Base-by-base conservation (phyloP, 2,329 filamentous ascomycete species). In the Dactylellina haptotyla region DNA sequence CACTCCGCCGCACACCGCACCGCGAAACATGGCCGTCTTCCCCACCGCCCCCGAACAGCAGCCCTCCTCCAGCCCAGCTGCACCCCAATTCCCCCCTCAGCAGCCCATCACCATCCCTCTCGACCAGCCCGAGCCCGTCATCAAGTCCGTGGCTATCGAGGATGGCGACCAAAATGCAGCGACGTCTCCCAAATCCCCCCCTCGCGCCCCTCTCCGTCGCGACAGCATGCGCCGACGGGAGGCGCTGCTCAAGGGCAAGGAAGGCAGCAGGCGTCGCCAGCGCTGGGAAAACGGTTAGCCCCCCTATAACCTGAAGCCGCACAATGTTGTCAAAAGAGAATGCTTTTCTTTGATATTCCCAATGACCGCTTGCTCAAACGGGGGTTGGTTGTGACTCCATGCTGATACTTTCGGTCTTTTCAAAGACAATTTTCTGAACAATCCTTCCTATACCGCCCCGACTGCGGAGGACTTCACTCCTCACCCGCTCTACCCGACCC, bases 221-320 rank as follows among this genome's bases (percentile, higher is more conserved):
- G 77, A 77, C 75, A 87, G 85, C 76, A 80, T 84, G 80, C 82
- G 82, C 63, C 82, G 86, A 57, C 88, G 93, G 16, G 92, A 97
- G 76, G 87, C 88, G 1, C 79, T 96, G 58, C 84, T 95, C 30
- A 96, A 93, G 83, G 94, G 94, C 65, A 96, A 96, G 77, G 93
- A 97, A 81, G 94, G 94, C 32, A 94, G 88, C 78, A 87, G 94
- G 34, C 89, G 94, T 78, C 86, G 94, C 54, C 89, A 94, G 78
- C 86, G 94, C 64, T 98, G 93, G 93, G 95, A 99, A 84, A 99
- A 98, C 81, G 91, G 92, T 96, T 54, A 56, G 45, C 53, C 61
- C 28, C 25, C 26, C 6, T 64, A 50, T 70, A 75, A 46, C 48
- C 50, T 71, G n/a, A n/a, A n/a, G n/a, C n/a, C n/a, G n/a, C n/a